Evolutionary conservation across 2,329 filamentous ascomycete genomes (phyloP), one percentile per base, ranked within the genome.

Genomic region (Paracorniculantispora psalliotae): DNA sequence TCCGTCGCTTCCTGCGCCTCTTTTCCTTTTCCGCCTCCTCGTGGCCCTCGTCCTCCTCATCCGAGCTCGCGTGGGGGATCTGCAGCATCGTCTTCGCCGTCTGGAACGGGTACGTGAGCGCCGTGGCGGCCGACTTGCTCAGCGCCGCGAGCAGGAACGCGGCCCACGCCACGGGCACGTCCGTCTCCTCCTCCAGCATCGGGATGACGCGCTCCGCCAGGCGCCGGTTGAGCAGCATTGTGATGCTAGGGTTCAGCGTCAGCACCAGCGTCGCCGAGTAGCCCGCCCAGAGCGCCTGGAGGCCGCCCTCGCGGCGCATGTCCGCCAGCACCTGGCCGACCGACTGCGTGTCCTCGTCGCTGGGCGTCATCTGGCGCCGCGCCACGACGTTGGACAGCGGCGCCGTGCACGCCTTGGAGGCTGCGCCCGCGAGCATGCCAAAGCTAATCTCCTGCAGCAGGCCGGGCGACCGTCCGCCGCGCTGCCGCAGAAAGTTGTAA

Each of bases 231-330:
- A 96, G 77, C 65, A 93, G 86, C 69, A 96, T 92, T 0, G 92
- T 96, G 63, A 96, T 81, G 63, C 88, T 88, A 1, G 92, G 92
- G 67, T 96, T 96, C 28, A 96, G 78, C 1, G 92, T 92, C 53
- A 96, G 75, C 41, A 96, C 80, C 60, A 96, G 72, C 23, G 83
- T 87, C 2, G 91, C 91, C 21, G 89, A 90, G 71, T 96, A 96
- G 0, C 92, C 92, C 0, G 91, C 88, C 92, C 92, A 96, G 66
- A 96, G 88, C 2, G 91, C 91, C 47, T 77, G 69, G 10, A 92
- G 61, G 0, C 92, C 55, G 65, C 88, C 89, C 69, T 93, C 88
- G 1, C 76, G 67, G 43, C 77, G 75, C 61, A 96, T 92, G 44
- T 83, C 79, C 1, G 76, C 72, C 19, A 87, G 79, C 30, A 91